A percentile compares a stretch with the other conserved stretches of the same genome.
phyloP scores from a whole-genome alignment of 768 basidiomycete genomes.

The Suillus fuscotomentosus region DNA sequence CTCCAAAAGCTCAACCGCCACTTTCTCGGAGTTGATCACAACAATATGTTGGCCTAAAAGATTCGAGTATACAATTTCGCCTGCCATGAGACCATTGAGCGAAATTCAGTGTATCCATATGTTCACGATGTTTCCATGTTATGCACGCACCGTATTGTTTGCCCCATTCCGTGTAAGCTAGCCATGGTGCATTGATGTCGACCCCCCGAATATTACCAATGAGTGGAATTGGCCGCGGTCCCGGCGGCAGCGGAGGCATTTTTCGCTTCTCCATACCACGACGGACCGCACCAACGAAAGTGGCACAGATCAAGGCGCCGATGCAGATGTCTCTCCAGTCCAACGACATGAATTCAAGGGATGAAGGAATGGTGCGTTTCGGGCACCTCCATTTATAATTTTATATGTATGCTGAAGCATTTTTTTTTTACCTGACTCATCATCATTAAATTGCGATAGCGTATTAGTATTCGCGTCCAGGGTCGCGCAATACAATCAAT shows the following conservation, averaged over 20 bases:
- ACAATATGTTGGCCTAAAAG: conserved; percentile 24
- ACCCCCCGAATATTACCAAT: conserved; percentile 20
- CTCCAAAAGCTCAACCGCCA: conserved; percentile 24
- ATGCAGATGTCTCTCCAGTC: conserved; percentile 16
- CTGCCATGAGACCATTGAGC: conserved; percentile 9
- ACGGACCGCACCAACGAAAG: conserved; percentile 8
- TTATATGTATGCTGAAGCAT: not conserved
- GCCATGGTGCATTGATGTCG: conserved; percentile 14
- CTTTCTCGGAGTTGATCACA: conserved; percentile 26
- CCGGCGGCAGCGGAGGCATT: conserved; percentile 17
- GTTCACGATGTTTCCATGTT: not conserved
- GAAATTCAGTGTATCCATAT: not conserved
- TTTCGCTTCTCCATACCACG: conserved; percentile 7
- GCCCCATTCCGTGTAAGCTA: conserved; percentile 20
- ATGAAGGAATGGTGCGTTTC: not conserved
- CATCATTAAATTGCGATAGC: not conserved
- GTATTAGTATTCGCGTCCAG: not conserved
- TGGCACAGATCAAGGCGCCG: conserved; percentile 9
- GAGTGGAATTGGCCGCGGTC: conserved; percentile 18
- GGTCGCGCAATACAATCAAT: not conserved
- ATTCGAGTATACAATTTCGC: conserved; percentile 24
- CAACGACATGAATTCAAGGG: not conserved
- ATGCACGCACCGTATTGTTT: conserved; percentile 13
- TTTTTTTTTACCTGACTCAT: not conserved
- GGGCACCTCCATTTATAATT: not conserved